A percentile compares a stretch with the other conserved stretches of the same genome.
Conservation (phyloP, 495 filamentous ascomycete species). For the Daldinia grandis region DNA sequence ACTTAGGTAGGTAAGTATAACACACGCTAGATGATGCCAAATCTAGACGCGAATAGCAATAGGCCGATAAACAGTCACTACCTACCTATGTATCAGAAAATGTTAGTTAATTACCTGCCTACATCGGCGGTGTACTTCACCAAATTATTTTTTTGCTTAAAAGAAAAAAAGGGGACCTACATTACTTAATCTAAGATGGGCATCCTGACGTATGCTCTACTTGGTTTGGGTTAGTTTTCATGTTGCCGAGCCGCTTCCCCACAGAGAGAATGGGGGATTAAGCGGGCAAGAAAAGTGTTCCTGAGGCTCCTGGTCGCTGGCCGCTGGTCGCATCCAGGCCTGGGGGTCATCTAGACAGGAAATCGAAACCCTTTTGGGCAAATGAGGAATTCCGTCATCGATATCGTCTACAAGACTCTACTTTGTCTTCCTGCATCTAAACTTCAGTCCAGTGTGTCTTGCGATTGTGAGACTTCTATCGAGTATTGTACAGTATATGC, state of each 20-base stretch:
- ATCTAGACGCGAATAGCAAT: background rate
- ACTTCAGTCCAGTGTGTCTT: slow-evolving; percentile 16
- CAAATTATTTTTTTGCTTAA: too few relatives aligned
- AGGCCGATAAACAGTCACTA: background rate
- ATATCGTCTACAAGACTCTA: background rate
- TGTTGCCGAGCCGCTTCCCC: slow-evolving; percentile 28
- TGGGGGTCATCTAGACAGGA: background rate
- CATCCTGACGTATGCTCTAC: slow-evolving; percentile 23
- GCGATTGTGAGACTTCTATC: slow-evolving; percentile 35
- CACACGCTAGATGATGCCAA: background rate
- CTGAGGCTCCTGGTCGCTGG: background rate
- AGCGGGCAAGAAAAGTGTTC: background rate
- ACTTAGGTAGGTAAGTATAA: too few relatives aligned
- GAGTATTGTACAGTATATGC: slow-evolving; percentile 36
- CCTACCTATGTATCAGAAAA: background rate
- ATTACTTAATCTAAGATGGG: slow-evolving; percentile 26
- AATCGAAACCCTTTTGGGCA: background rate
- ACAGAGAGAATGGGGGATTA: slow-evolving; percentile 11
- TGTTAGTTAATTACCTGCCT: slow-evolving; percentile 2
- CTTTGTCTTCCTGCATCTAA: slow-evolving; percentile 8
- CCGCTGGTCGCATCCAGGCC: background rate
- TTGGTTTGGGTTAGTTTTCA: slow-evolving; percentile 25
- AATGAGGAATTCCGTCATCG: slow-evolving; percentile 24
- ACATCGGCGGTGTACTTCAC: slow-evolving; percentile 30
- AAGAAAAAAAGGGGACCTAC: slow-evolving; percentile 10